A percentile compares a stretch with the other conserved stretches of the same genome.
These are phyloP conservation scores for Globisporangium paroecandrum DNA, from an alignment of 352 stramenopile species.

Conservation along the genomic window DNA sequence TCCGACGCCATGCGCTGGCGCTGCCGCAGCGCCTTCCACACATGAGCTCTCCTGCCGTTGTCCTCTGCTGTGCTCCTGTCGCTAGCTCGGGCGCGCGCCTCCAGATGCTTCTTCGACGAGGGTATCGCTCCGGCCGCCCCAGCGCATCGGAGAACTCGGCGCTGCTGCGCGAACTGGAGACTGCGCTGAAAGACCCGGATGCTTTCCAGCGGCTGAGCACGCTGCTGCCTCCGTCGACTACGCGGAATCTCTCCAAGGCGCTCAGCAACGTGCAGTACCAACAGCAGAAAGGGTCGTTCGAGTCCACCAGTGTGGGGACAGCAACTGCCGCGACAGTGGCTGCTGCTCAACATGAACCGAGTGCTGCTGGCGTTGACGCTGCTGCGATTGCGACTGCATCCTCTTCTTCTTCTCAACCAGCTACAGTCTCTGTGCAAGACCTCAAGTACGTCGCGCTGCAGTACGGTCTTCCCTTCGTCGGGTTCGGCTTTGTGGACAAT, in stretches of 20 bases:
- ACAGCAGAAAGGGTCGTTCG: not conserved
- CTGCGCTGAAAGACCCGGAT: slow-evolving; percentile 31
- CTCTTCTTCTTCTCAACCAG: not conserved
- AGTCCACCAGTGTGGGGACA: slow-evolving; percentile 7
- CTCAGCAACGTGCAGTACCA: slow-evolving; percentile 25
- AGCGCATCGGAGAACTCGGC: slow-evolving; percentile 29
- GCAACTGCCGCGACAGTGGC: not conserved
- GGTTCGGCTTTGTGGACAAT: slow-evolving; percentile 98
- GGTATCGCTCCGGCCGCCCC: slow-evolving; percentile 5
- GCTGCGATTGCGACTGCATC: slow-evolving; percentile 10
- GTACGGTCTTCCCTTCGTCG: slow-evolving; percentile 91
- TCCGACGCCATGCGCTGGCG: not conserved
- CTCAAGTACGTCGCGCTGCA: slow-evolving; percentile 67
- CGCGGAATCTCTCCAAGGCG: slow-evolving; percentile 46
- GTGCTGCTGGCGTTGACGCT: not conserved
- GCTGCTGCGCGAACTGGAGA: slow-evolving; percentile 42
- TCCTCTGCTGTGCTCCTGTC: not conserved
- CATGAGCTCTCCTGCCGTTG: not conserved
- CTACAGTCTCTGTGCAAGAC: slow-evolving; percentile 37
- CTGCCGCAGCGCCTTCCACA: not conserved
- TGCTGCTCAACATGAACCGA: slow-evolving; percentile 1
- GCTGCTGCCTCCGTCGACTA: slow-evolving; percentile 46
- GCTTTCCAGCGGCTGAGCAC: slow-evolving; percentile 29
- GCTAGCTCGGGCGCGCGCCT: not conserved
- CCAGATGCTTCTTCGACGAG: slow-evolving; percentile 4